Base-by-base conservation (phyloP, 352 stramenopile genomes). In the Plasmopara muralis region DNA sequence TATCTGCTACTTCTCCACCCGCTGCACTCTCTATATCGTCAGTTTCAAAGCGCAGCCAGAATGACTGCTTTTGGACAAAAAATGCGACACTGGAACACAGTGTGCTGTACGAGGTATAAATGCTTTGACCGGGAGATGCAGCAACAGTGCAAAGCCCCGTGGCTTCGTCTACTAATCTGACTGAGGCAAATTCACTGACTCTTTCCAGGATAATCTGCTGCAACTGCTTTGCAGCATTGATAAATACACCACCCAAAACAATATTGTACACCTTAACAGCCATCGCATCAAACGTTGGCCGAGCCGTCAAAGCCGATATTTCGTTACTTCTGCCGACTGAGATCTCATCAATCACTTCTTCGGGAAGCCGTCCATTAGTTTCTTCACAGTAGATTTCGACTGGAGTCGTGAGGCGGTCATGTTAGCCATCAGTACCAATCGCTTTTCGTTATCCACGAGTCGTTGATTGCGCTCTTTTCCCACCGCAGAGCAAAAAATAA, bases 401-500 rank as follows among this genome's bases (percentile, higher is more conserved):
- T 56, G 31, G 12, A 90, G 53, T 16, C 29, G 62, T 6, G 61
- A 60, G 0, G 80, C 80, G 18, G 57, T 14, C 5, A 45, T 35
- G 15, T 74, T 72, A 5, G 77, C 74, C 15, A 74, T 51, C 28
- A 53, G 39, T 1, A 83, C 62, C 34, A 88, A 48, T 8, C 55
- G 47, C 40, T 74, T 59, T 45, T 91, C 81, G 43, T 68, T 82
- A 35, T 86, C 60, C 10, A 86, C 68, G 12, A 89, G 68, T 2
- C 57, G 47, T 43, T 85, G 45, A 7, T 83, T 71, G 12, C 65
- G 59, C 15, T 72, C 60, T 9, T 64, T 66, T 28, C 67, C 73
- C 9, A 68, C 48, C 16, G 60, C 37, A 30, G 66, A 69, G 45
- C 78, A 89, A 37, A 89, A 83, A 20, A 91, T 80, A 7, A 88